Evolutionary conservation across 2,329 filamentous ascomycete species (phyloP).

Genomic region (Fusarium sacchari): DNA sequence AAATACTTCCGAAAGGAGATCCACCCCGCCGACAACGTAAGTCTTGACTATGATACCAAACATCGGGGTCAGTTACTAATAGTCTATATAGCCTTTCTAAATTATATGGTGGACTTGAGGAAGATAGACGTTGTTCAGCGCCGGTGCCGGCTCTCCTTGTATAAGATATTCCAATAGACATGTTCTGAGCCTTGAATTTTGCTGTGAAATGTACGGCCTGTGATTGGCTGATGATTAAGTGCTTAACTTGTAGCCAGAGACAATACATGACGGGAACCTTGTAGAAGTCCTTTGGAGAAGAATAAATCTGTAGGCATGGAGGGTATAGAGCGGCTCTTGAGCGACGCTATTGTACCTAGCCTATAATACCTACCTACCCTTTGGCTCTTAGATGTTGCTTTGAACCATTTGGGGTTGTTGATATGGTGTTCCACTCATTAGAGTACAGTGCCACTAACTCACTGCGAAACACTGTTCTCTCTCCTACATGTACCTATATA

Average conservation of each 20-base stretch:
- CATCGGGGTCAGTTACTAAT: conserved; percentile 35
- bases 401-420: neutral
- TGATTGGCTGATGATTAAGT: conserved; percentile 37
- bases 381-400: neutral
- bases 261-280: neutral
- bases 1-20: conserved; percentile 62
- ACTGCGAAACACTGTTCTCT: conserved; percentile 19
- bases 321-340: neutral
- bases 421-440: neutral
- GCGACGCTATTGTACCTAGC: neutral
- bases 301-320: neutral
- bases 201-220: conserved; percentile 41
- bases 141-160: conserved; percentile 47
- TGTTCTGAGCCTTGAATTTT: conserved; percentile 40
- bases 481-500: neutral
- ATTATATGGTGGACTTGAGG: conserved; percentile 37
- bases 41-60: conserved; percentile 43
- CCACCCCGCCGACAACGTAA: conserved; percentile 71
- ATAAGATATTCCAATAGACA: conserved; percentile 53
- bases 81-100: conserved; percentile 53
- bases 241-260: neutral
- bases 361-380: too few species aligned
- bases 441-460: conserved; percentile 30
- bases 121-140: conserved; percentile 46
- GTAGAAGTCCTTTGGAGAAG: neutral